phyloP scores from a whole-genome alignment of 257 asterid genomes.

The Nicotiana undulata region DNA sequence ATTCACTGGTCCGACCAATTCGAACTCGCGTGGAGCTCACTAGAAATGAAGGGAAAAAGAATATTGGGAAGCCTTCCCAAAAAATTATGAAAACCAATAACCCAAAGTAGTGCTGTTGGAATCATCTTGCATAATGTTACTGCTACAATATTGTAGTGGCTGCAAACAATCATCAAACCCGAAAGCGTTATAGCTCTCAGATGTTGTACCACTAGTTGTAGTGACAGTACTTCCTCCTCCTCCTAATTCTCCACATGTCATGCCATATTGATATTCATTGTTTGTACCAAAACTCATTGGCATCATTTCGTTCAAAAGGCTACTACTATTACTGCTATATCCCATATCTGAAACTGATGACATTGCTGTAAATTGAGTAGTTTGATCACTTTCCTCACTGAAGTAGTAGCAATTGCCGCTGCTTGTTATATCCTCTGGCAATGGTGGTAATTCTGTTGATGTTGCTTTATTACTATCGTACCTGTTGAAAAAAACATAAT shows the following conservation, averaged over 20 bases:
- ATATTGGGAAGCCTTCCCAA: not conserved
- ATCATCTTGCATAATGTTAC: not conserved
- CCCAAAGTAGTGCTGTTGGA: not conserved
- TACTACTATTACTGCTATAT: conserved; percentile 16
- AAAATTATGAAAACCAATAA: not conserved
- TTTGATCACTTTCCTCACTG: not conserved
- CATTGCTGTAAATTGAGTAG: conserved; percentile 22
- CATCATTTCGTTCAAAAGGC: not conserved
- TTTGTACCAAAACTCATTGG: not conserved
- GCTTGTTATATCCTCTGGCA: conserved; percentile 83
- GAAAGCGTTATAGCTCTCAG: not conserved
- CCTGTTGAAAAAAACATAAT: not conserved
- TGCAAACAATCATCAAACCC: conserved; percentile 4
- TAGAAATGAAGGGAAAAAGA: not conserved
- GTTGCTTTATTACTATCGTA: not conserved
- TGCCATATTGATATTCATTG: not conserved
- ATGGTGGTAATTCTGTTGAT: conserved; percentile 59
- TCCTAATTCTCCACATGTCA: not conserved
- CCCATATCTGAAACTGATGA: conserved; percentile 71
- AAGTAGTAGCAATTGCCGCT: conserved; percentile 28
- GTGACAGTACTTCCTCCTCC: not conserved
- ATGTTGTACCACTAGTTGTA: not conserved
- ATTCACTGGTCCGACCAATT: not conserved
- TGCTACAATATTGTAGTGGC: not conserved
- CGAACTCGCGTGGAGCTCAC: not conserved